Evolutionary conservation across 2,329 filamentous ascomycete genomes (phyloP).

Genomic region (Stylonectria norvegica): DNA sequence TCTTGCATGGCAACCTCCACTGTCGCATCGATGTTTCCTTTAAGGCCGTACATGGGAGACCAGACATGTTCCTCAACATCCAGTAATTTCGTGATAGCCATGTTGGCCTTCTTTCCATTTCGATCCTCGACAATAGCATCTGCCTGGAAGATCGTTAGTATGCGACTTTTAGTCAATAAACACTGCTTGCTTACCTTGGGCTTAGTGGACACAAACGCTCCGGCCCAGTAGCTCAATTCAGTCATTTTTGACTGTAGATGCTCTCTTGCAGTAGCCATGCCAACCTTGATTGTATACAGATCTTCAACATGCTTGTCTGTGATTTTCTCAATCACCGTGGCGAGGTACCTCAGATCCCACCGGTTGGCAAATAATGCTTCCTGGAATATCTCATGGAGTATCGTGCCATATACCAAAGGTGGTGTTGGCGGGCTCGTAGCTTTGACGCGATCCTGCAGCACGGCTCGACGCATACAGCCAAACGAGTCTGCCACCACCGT

Average conservation of each 20-base stretch:
- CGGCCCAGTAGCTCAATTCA: slow-evolving; percentile 79
- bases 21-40: slow-evolving; percentile 96
- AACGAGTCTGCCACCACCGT: slow-evolving; percentile 98
- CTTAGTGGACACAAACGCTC: slow-evolving; percentile 68
- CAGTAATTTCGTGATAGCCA: slow-evolving; percentile 89
- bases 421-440: slow-evolving; percentile 76
- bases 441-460: slow-evolving; percentile 92
- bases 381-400: slow-evolving; percentile 95
- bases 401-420: slow-evolving; percentile 84
- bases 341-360: slow-evolving; percentile 71
- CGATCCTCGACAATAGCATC: slow-evolving; percentile 76
- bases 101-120: slow-evolving; percentile 69
- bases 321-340: slow-evolving; percentile 62
- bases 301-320: slow-evolving; percentile 81
- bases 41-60: slow-evolving; percentile 96
- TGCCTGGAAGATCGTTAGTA: slow-evolving; percentile 42
- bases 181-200: slow-evolving; percentile 56
- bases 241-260: slow-evolving; percentile 80
- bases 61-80: slow-evolving; percentile 98
- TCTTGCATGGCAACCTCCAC: slow-evolving; percentile 83
- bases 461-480: slow-evolving; percentile 82
- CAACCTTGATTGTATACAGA: slow-evolving; percentile 81
- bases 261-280: slow-evolving; percentile 67
- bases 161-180: neutral
- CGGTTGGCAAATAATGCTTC: slow-evolving; percentile 77